phyloP scores from a whole-genome alignment of 495 filamentous ascomycete genomes.

The Daldinia bambusicola region DNA sequence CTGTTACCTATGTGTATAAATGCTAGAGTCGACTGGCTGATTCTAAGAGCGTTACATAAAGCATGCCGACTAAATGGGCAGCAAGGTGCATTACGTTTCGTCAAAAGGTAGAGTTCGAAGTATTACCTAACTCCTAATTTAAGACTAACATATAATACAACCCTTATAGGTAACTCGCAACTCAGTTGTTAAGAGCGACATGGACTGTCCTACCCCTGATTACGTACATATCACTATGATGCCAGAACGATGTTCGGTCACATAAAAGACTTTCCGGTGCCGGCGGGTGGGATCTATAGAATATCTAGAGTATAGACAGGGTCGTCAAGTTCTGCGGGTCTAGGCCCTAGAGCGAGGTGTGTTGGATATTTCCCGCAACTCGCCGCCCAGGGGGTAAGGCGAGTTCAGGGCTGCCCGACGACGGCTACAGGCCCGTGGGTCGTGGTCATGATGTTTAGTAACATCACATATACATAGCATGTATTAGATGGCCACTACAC shows the following conservation, averaged over 20 bases:
- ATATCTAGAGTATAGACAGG: too few relatives aligned
- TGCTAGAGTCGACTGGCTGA: background rate
- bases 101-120: background rate
- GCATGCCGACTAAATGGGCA: background rate
- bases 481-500: background rate
- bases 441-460: background rate
- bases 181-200: background rate
- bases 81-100: background rate
- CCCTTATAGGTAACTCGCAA: background rate
- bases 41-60: background rate
- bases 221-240: background rate
- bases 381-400: background rate
- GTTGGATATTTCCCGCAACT: background rate
- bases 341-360: background rate
- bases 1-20: background rate
- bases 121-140: background rate
- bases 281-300: background rate
- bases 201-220: background rate
- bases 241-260: background rate
- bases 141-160: background rate
- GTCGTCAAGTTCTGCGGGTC: background rate
- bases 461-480: background rate
- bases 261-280: background rate
- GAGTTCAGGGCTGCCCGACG: background rate
- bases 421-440: background rate